Evolutionary conservation across 495 filamentous ascomycete species (phyloP).

Genomic region (Talaromyces ruber): DNA sequence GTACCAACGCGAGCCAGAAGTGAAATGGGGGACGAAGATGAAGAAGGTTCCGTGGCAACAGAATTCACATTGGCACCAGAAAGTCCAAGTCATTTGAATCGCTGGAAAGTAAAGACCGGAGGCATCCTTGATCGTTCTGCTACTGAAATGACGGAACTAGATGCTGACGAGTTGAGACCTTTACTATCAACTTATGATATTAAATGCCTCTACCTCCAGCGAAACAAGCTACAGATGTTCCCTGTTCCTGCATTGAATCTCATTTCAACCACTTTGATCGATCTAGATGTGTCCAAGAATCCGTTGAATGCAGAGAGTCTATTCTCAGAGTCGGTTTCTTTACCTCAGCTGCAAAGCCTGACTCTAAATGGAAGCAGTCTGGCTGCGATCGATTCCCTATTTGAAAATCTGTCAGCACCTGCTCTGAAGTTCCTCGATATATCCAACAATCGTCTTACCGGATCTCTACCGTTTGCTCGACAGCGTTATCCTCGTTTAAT

Average conservation of each 20-base stretch:
- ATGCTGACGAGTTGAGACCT: constrained; percentile 33
- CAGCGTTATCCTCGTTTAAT: constrained; percentile 55
- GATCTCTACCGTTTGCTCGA: constrained; percentile 49
- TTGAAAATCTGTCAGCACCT: constrained; percentile 57
- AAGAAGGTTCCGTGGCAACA: constrained; percentile 34
- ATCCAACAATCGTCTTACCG: constrained; percentile 66
- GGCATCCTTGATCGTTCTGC: constrained; percentile 68
- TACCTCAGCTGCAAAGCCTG: constrained; percentile 68
- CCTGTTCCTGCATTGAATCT: constrained; percentile 55
- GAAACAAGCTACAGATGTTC: constrained; percentile 64
- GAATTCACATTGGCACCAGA: constrained; percentile 38
- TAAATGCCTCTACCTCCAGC: constrained; percentile 56
- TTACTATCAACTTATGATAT: constrained; percentile 35
- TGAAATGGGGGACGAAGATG: constrained; percentile 31
- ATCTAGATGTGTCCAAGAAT: constrained; percentile 75
- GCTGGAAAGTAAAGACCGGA: constrained; percentile 59
- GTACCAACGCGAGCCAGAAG: constrained; percentile 23
- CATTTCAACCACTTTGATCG: constrained; percentile 58
- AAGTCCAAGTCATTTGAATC: constrained; percentile 20
- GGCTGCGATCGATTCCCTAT: constrained; percentile 53
- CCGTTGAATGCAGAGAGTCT: constrained; percentile 57
- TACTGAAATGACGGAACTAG: constrained; percentile 45
- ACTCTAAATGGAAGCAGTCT: constrained; percentile 64
- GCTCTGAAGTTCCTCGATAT: constrained; percentile 67
- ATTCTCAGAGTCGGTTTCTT: constrained; percentile 45